A percentile compares a stretch with the other conserved stretches of the same genome.
Evolutionary conservation across 2,329 filamentous ascomycete species (phyloP).

Genomic region (Penicillium sp.): DNA sequence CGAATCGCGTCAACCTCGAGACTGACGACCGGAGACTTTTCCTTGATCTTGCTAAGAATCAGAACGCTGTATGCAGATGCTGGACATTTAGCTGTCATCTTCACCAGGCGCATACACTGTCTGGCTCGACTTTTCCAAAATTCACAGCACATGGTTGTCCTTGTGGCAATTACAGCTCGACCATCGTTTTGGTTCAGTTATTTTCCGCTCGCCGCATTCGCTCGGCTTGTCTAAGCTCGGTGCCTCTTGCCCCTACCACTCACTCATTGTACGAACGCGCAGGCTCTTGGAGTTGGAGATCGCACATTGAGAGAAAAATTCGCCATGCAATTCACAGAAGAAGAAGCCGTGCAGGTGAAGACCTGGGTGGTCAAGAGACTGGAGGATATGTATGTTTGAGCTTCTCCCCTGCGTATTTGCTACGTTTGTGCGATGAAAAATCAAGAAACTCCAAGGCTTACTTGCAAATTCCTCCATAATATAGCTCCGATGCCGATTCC

Average conservation of each 20-base stretch:
- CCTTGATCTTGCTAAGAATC: background rate
- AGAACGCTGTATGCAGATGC: background rate
- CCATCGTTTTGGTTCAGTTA: background rate
- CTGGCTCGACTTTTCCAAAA: background rate
- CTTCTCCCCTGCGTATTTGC: background rate
- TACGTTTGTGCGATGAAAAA: background rate
- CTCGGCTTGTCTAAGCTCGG: background rate
- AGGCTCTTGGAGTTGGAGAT: background rate
- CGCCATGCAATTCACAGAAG: slow-evolving; percentile 53
- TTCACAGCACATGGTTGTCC: background rate
- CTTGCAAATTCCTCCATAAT: slow-evolving; percentile 8
- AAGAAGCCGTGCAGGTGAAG: slow-evolving; percentile 52
- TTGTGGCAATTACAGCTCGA: background rate
- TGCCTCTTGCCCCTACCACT: background rate
- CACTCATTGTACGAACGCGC: background rate
- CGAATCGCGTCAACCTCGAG: slow-evolving; percentile 4
- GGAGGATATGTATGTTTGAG: slow-evolving; percentile 50
- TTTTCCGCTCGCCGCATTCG: background rate
- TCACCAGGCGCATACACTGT: background rate
- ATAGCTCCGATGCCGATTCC: slow-evolving; percentile 58
- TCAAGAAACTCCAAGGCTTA: background rate
- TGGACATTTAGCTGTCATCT: background rate
- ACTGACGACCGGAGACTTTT: background rate
- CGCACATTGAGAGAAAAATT: background rate
- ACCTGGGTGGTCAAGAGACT: slow-evolving; percentile 56